Evolutionary conservation across 306 rosid species (phyloP), one percentile per base, ranked within the genome.

Genomic region (Quercus agrifolia): DNA sequence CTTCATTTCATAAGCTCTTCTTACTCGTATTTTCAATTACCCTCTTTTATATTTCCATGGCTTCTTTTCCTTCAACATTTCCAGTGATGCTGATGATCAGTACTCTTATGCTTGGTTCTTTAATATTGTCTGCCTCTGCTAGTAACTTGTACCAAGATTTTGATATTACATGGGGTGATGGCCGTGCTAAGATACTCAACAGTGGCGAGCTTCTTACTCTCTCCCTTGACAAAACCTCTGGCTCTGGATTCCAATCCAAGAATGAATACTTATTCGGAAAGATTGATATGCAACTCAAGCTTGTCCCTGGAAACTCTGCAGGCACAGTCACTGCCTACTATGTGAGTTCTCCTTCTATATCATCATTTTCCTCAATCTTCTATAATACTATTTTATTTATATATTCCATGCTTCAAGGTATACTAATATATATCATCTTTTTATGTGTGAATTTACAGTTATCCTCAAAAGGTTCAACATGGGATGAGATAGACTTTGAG

Each of bases 401-500:
- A 49, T n/a, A 49, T 14, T 31, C 17, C 14, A 49, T 49, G 54
- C 54, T 12, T 12, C 54, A 6, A 49, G 54, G 54, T 23, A 27
- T 72, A 17, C 56, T 54, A n/a, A 8, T 5, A 54, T 59, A 20
- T 23, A 27, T 13, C 11, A 21, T 15, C 15, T 9, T 46, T 55
- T 41, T 13, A 17, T 57, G 20, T 10, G 11, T 73, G 57, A 38
- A 19, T 58, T 69, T 72, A 74, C 81, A 89, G 94, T 61, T 92
- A 28, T 82, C 88, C 20, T 92, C 93, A 18, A 85, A 89, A 68
- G 92, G 90, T 27, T 71, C 92, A 20, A 58, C 80, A 5, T 91
- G 96, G 94, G 96, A 92, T 83, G 96, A 91, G 82, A 91, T 89
- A 51, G 97, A 92, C 84, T 89, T 83, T 46, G 97, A 88, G 52